phyloP scores from a whole-genome alignment of 2,329 filamentous ascomycete species.

The Aspergillus sergii region DNA sequence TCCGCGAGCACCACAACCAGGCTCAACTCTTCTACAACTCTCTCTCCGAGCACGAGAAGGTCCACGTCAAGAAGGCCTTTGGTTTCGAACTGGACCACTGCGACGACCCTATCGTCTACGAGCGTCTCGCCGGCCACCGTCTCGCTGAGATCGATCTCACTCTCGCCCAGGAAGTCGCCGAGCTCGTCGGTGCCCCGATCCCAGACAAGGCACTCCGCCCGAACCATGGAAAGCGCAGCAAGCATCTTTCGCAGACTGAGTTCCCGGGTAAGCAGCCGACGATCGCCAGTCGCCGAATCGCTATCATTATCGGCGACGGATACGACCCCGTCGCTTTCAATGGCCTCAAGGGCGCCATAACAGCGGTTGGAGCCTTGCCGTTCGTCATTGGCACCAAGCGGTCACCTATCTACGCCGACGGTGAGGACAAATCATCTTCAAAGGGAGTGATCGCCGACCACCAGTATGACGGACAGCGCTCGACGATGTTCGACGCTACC shows the following conservation, averaged over 20 bases:
- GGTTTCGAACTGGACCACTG: slow-evolving; percentile 54
- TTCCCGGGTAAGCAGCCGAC: slow-evolving; percentile 65
- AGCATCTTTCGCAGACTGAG: slow-evolving; percentile 66
- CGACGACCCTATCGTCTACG: slow-evolving; percentile 77
- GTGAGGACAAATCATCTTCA: slow-evolving; percentile 50
- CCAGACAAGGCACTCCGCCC: slow-evolving; percentile 54
- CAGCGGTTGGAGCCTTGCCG: slow-evolving; percentile 65
- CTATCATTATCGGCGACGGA: slow-evolving; percentile 76
- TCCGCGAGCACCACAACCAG: slow-evolving; percentile 50
- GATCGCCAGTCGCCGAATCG: slow-evolving; percentile 71
- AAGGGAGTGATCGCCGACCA: slow-evolving; percentile 69
- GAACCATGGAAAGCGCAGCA: slow-evolving; percentile 70
- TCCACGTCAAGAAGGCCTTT: slow-evolving; percentile 40
- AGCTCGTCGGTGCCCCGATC: slow-evolving; percentile 70
- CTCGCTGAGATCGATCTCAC: slow-evolving; percentile 71
- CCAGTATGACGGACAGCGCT: slow-evolving; percentile 77
- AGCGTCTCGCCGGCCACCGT: slow-evolving; percentile 64
- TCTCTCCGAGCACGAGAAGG: slow-evolving; percentile 37
- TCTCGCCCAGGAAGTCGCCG: slow-evolving; percentile 69
- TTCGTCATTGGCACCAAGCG: slow-evolving; percentile 73
- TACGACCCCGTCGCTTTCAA: slow-evolving; percentile 69
- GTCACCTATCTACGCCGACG: slow-evolving; percentile 63
- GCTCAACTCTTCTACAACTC: slow-evolving; percentile 42
- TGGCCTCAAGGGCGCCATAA: slow-evolving; percentile 65
- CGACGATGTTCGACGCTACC: slow-evolving; percentile 75